A percentile compares a stretch with the other conserved stretches of the same genome.
Conservation (phyloP, 2,329 filamentous ascomycete species). For the Scedosporium minutisporum region DNA sequence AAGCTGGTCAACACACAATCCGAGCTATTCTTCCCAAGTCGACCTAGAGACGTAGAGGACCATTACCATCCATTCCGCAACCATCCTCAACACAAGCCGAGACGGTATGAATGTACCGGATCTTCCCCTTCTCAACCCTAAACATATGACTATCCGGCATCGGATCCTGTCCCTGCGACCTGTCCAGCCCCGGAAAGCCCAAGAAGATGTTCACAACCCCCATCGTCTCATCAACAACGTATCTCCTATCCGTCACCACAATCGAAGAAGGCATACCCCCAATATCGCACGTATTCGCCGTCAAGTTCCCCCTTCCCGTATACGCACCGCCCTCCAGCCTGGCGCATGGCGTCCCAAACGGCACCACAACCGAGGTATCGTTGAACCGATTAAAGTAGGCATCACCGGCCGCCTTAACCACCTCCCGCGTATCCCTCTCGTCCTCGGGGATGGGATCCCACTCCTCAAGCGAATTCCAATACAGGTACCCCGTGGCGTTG, state of each 20-base stretch:
- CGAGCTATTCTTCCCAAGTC: neutral
- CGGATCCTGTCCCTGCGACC: neutral
- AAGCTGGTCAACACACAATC: too few relatives aligned
- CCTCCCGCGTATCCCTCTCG: slow-evolving; percentile 20
- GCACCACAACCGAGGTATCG: slow-evolving; percentile 24
- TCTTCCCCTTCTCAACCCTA: slow-evolving; percentile 8
- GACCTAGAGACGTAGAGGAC: neutral
- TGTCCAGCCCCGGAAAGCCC: neutral
- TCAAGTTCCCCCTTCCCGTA: slow-evolving; percentile 13
- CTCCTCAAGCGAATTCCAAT: slow-evolving; percentile 21
- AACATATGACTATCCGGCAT: slow-evolving; percentile 11
- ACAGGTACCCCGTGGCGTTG: slow-evolving; percentile 24
- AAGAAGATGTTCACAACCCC: slow-evolving; percentile 13
- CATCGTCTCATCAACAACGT: slow-evolving; percentile 15
- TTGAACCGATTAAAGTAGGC: slow-evolving; percentile 26
- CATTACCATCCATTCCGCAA: neutral
- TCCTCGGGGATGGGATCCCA: slow-evolving; percentile 22
- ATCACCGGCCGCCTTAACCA: slow-evolving; percentile 25
- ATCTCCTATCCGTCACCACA: slow-evolving; percentile 13
- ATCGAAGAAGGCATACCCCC: slow-evolving; percentile 14
- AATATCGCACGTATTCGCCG: slow-evolving; percentile 2
- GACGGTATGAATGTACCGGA: slow-evolving; percentile 10
- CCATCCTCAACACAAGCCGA: slow-evolving; percentile 6
- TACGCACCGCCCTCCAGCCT: slow-evolving; percentile 26
- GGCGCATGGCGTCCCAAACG: slow-evolving; percentile 26